These are phyloP conservation scores for Gnomoniopsis smithogilvyi DNA, from an alignment of 2,329 filamentous ascomycete species.

Conservation along the genomic window DNA sequence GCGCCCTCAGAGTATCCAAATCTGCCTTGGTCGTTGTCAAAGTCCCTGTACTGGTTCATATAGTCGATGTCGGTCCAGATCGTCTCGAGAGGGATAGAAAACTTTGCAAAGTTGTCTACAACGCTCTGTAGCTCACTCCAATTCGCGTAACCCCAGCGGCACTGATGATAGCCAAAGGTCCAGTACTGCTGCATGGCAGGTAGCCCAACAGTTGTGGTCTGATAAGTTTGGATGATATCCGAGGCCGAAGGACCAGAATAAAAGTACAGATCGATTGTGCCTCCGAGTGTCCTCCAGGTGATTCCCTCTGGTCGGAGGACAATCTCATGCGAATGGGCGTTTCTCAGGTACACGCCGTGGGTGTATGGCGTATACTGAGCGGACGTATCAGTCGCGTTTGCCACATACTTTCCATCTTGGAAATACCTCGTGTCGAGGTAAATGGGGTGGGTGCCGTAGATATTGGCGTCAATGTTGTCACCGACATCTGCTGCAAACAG, in stretches of 20 bases:
- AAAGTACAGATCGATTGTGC: conserved; percentile 76
- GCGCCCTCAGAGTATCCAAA: conserved; percentile 57
- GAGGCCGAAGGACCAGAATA: conserved; percentile 68
- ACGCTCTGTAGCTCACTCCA: conserved; percentile 67
- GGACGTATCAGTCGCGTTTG: conserved; percentile 48
- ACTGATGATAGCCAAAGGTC: conserved; percentile 80
- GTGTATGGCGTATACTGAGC: conserved; percentile 63
- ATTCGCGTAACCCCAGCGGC: conserved; percentile 77
- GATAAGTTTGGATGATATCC: conserved; percentile 69
- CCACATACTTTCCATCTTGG: conserved; percentile 51
- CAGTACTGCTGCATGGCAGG: conserved; percentile 81
- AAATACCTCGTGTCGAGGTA: conserved; percentile 80
- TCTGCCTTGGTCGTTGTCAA: conserved; percentile 57
- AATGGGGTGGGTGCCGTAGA: conserved; percentile 75
- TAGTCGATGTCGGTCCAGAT: conserved; percentile 75
- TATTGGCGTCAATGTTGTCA: conserved; percentile 62
- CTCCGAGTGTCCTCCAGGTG: conserved; percentile 73
- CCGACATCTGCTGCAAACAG: conserved; percentile 65
- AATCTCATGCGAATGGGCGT: conserved; percentile 73
- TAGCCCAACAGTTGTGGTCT: conserved; percentile 62
- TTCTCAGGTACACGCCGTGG: conserved; percentile 75
- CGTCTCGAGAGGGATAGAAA: conserved; percentile 67
- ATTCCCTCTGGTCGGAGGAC: conserved; percentile 61
- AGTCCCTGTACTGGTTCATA: conserved; percentile 62
- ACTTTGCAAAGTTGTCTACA: conserved; percentile 61